Conservation (phyloP, 177 flowering plant genomes). For the Telopea speciosissima region DNA sequence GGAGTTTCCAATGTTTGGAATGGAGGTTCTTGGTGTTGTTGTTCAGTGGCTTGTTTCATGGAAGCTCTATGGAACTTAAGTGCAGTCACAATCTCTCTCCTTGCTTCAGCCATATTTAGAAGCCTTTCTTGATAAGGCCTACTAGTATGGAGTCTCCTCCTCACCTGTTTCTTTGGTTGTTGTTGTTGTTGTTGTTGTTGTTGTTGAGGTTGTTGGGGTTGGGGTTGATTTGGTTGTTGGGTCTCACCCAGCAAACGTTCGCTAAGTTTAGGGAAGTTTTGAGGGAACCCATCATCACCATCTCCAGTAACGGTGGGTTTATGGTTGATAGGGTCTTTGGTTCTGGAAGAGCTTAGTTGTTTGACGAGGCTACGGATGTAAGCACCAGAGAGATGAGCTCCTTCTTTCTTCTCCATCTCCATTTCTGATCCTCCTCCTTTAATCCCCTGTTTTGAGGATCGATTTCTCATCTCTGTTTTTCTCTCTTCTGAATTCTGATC, state of each 20-base stretch:
- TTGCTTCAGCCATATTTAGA: conserved; percentile 71
- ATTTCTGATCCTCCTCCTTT: conserved; percentile 15
- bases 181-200: conserved; percentile 21
- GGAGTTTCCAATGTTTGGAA: conserved; percentile 18
- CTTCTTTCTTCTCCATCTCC: conserved; percentile 28
- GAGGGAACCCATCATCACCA: conserved; percentile 22
- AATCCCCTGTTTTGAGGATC: conserved; percentile 30
- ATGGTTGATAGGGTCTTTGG: conserved; percentile 39
- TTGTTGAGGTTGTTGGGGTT: too few relatives aligned
- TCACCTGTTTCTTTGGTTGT: conserved; percentile 73
- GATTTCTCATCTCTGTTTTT: conserved; percentile 24
- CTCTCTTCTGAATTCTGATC: conserved; percentile 1
- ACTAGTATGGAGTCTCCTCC: conserved; percentile 84
- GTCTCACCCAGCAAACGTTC: conserved; percentile 26
- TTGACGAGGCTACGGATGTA: conserved; percentile 86
- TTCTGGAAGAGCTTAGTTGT: conserved; percentile 65
- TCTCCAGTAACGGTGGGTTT: conserved; percentile 19
- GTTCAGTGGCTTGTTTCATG: conserved; percentile 48
- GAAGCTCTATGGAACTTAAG: conserved; percentile 61
- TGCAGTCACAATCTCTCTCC: conserved; percentile 61
- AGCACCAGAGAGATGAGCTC: conserved; percentile 65
- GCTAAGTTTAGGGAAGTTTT: too few relatives aligned
- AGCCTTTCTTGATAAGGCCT: conserved; percentile 92
- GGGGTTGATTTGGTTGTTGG: conserved; percentile 21
- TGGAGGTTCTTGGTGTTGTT: conserved; percentile 20